Evolutionary conservation across 2,329 filamentous ascomycete genomes (phyloP).

Genomic region (Fusarium abutilonis): DNA sequence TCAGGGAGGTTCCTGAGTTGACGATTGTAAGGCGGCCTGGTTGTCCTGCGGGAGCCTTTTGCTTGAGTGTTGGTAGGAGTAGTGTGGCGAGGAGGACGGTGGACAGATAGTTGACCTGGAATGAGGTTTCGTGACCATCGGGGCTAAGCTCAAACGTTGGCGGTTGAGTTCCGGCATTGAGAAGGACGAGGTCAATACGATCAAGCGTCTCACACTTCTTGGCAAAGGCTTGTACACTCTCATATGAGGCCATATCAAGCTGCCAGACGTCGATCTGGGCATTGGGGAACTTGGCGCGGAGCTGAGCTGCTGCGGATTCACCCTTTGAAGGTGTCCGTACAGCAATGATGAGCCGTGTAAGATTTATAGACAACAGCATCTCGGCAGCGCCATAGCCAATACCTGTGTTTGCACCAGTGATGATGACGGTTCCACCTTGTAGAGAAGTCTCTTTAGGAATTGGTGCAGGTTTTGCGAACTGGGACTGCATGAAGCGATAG

Average conservation of each 20-base stretch:
- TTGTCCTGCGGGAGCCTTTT: constrained; percentile 32
- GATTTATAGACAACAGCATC: constrained; percentile 52
- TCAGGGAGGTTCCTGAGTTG: constrained; percentile 43
- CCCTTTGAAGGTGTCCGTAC: constrained; percentile 57
- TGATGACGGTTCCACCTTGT: constrained; percentile 54
- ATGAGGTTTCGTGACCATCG: constrained; percentile 52
- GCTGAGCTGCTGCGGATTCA: constrained; percentile 48
- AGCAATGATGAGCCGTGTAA: constrained; percentile 58
- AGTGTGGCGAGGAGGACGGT: constrained; percentile 49
- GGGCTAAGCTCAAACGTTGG: constrained; percentile 37
- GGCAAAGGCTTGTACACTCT: constrained; percentile 56
- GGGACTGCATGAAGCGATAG: constrained; percentile 43
- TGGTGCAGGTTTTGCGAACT: constrained; percentile 41
- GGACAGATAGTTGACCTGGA: constrained; percentile 55
- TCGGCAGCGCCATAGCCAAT: constrained; percentile 58
- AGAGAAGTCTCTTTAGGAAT: constrained; percentile 42
- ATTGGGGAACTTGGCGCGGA: constrained; percentile 32
- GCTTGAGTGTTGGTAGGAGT: constrained; percentile 49
- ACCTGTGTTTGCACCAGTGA: constrained; percentile 61
- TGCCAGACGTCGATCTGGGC: constrained; percentile 59
- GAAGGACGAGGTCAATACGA: constrained; percentile 56
- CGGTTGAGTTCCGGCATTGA: constrained; percentile 56
- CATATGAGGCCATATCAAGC: constrained; percentile 60
- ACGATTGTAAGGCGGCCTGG: constrained; percentile 48
- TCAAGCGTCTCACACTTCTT: constrained; percentile 48